Conservation (phyloP, 805 yeast species). For the Starmerella cellae region DNA sequence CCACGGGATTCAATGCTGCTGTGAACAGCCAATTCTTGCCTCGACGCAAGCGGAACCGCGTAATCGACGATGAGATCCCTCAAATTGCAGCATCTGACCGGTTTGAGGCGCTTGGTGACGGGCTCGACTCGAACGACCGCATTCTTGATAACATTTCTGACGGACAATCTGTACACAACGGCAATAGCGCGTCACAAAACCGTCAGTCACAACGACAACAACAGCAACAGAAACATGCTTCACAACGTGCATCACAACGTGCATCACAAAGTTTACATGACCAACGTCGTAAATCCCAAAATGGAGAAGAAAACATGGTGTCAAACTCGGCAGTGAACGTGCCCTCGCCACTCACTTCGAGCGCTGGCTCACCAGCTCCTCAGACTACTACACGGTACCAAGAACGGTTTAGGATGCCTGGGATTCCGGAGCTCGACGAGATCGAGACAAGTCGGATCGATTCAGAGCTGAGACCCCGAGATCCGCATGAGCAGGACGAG, state of each 20-base stretch:
- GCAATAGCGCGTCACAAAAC: no score
- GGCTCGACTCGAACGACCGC: no score
- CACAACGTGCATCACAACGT: neutral
- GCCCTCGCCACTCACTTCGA: neutral
- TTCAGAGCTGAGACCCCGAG: constrained; percentile 9
- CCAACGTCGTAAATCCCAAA: neutral
- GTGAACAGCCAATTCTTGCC: neutral
- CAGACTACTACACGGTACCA: neutral
- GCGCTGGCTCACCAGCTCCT: neutral
- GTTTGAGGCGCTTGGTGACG: no score
- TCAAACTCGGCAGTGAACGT: neutral
- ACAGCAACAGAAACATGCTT: no score
- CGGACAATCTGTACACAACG: no score
- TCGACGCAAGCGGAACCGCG: no score
- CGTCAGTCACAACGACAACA: no score
- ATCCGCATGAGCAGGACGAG: constrained; percentile 8
- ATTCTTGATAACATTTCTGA: no score
- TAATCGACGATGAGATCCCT: no score
- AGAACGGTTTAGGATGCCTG: neutral
- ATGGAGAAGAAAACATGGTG: neutral
- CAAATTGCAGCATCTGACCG: no score
- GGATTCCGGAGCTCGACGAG: neutral
- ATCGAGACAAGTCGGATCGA: neutral
- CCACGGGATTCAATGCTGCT: neutral
- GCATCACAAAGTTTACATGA: neutral